Evolutionary conservation across 768 basidiomycete genomes (phyloP), one percentile per base, ranked within the genome.

Genomic region (Naematelia encephala): DNA sequence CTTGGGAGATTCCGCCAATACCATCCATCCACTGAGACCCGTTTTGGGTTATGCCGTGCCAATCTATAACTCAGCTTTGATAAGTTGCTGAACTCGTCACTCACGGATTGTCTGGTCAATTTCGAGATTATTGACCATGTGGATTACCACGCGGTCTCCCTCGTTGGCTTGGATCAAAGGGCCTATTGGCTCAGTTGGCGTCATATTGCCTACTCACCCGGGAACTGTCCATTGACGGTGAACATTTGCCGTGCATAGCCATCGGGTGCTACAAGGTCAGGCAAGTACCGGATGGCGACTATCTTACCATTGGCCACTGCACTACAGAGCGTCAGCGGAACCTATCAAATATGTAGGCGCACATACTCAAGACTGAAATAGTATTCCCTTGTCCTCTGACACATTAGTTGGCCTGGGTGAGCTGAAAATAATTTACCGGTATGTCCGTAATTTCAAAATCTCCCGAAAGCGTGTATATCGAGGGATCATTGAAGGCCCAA

Each of bases 141-240:
- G 57, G 0, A 69, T 63, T 10, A 60, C 19, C 47, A 73, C 54
- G 4, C 62, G 67, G 48, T 73, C 72, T 4, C 72, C 72, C 19
- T 58, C 61, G 50, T 73, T 73, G 4, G 54, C 67, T 57, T 73
- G 67, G 46, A 71, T 67, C 16, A 69, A 47, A 11, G 72, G 69
- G 1, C 56, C 60, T 16, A 48, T 47, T 19, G 14, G 25, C 34
- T 58, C 54, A 29, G 34, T 21, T 13, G 51, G 4, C 16, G 2
- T 51, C 50, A 5, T 46, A 23, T 3, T 4, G 23, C 12, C 19
- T 12, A 45, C 51, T 8, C 21, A 53, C 58, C 67, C 13, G 67
- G 67, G 30, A 60, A 69, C 23, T 59, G 42, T 3, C 56, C 56
- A 49, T 69, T 69, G 27, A 69, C 59, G 16, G 55, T 57, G 45